Base-by-base conservation (phyloP, 2,329 filamentous ascomycete genomes). In the Annulohypoxylon truncatum region DNA sequence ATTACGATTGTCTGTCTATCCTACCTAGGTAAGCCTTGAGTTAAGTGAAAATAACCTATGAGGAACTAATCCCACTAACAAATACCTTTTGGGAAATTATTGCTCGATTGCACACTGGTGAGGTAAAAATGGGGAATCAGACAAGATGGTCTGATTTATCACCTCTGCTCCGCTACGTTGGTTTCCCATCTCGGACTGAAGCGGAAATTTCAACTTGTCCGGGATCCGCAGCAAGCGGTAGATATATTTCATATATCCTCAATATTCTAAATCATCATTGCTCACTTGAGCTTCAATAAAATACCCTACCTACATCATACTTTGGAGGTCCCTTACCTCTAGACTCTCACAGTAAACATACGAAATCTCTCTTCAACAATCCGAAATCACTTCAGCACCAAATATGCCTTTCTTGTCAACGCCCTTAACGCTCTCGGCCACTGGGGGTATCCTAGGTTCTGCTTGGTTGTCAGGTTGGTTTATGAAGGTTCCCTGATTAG, bases 401-500 rank as follows among this genome's bases (percentile, higher is more conserved):
- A 47, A 20, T 28, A 18, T 74, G 72, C 71, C 71, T n/a, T 67
- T 69, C 59, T 28, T 67, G 18, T 74, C 72, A 20, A 73, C 73
- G 7, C 71, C 71, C 13, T 29, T 73, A 35, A 70, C 71, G 0
- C 52, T 73, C 18, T 61, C 69, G 0, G 71, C 73, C 15, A 69
- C 69, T 20, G 67, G 68, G 29, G 70, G 72, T 48, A 72, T 74
- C 22, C 48, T 72, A 15, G 67, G 65, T 26, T 74, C 73, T 2
- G 72, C 73, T n/a, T 74, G 72, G 72, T 64, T 74, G 54, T 74
- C 73, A 35, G 72, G 72, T 73, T 51, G 2, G 58, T 40, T 28
- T 61, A 15, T 20, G 8, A 15, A 4, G 29, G 7, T 46, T 26
- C 5, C 1, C 13, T 2, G 8, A 40, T 28, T 9, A 51, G n/a